Conservation (phyloP, 2,329 filamentous ascomycete species). For the Penicillium hesseltinei region DNA sequence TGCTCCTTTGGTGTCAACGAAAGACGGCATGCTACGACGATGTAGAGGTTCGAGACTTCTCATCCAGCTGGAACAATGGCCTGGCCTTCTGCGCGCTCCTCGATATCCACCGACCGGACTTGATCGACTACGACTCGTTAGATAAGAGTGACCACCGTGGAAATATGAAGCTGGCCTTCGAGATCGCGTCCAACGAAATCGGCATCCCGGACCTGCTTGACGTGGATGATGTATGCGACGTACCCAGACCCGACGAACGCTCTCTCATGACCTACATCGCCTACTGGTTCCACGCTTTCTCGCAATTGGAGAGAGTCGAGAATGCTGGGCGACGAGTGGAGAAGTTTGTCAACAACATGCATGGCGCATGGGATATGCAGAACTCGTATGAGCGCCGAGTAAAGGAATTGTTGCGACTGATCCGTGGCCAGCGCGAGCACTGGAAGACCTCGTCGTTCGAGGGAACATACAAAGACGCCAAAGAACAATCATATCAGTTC, state of each 20-base stretch:
- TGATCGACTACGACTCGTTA: slow-evolving; percentile 93
- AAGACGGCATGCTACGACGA: slow-evolving; percentile 99
- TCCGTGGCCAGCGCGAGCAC: slow-evolving; percentile 67
- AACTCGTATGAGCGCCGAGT: slow-evolving; percentile 91
- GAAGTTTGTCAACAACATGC: slow-evolving; percentile 99
- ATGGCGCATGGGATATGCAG: slow-evolving; percentile 99
- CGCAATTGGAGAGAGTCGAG: slow-evolving; percentile 97
- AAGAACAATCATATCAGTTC: slow-evolving; percentile 78
- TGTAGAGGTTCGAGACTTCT: slow-evolving; percentile 94
- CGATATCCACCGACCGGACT: slow-evolving; percentile 93
- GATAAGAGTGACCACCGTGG: slow-evolving; percentile 92
- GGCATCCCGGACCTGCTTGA: slow-evolving; percentile 94
- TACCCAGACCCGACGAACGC: slow-evolving; percentile 90
- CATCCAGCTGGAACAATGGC: slow-evolving; percentile 93
- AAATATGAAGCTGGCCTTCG: slow-evolving; percentile 98
- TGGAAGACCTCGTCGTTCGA: slow-evolving; percentile 84
- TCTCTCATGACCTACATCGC: slow-evolving; percentile 99
- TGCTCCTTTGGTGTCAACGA: slow-evolving; percentile 94
- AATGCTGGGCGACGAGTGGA: slow-evolving; percentile 94
- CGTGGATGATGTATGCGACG: slow-evolving; percentile 97
- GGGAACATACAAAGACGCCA: slow-evolving; percentile 89
- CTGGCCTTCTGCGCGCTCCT: slow-evolving; percentile 93
- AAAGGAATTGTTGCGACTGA: slow-evolving; percentile 73
- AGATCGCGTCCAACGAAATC: slow-evolving; percentile 93
- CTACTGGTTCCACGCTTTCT: slow-evolving; percentile 99